Evolutionary conservation across 768 basidiomycete species (phyloP).

Genomic region (Hypholoma sublateritium): DNA sequence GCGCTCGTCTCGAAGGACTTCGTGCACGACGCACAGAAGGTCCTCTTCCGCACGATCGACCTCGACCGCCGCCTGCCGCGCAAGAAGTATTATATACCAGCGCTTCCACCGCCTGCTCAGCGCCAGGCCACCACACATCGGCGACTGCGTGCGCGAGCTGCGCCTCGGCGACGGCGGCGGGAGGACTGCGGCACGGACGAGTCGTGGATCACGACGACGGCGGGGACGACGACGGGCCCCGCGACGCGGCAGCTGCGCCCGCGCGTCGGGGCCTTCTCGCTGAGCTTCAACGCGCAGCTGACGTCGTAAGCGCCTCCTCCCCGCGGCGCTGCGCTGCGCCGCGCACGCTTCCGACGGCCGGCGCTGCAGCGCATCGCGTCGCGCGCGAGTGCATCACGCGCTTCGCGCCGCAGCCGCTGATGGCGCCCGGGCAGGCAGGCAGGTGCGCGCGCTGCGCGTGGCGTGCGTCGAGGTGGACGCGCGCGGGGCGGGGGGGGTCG

Average conservation of each 20-base stretch:
- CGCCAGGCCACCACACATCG: constrained; percentile 16
- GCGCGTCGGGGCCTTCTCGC: constrained; percentile 15
- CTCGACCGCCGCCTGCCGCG: constrained; percentile 14
- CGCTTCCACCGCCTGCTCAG: constrained; percentile 18
- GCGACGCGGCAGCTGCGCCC: constrained; percentile 13
- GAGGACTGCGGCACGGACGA: constrained; percentile 13
- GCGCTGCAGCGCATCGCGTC: constrained; percentile 14
- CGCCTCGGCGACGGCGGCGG: constrained; percentile 19
- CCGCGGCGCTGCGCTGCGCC: constrained; percentile 7
- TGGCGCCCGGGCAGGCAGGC: constrained; percentile 7
- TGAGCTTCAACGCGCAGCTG: constrained; percentile 20
- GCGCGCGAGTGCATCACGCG: constrained; percentile 17
- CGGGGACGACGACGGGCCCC: constrained; percentile 7
- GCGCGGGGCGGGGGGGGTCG: neutral
- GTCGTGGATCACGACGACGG: constrained; percentile 1
- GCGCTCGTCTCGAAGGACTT: constrained; percentile 17
- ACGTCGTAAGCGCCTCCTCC: constrained; percentile 12
- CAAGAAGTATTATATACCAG: constrained; percentile 12
- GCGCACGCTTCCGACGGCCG: constrained; percentile 8
- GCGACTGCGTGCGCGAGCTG: constrained; percentile 18
- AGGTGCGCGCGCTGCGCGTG: constrained; percentile 10
- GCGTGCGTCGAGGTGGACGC: constrained; percentile 21
- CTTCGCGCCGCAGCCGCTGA: constrained; percentile 13
- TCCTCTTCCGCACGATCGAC: constrained; percentile 19
- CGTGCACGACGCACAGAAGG: constrained; percentile 16